Base-by-base conservation (phyloP, 306 rosid species). In the Begonia loranthoides region DNA sequence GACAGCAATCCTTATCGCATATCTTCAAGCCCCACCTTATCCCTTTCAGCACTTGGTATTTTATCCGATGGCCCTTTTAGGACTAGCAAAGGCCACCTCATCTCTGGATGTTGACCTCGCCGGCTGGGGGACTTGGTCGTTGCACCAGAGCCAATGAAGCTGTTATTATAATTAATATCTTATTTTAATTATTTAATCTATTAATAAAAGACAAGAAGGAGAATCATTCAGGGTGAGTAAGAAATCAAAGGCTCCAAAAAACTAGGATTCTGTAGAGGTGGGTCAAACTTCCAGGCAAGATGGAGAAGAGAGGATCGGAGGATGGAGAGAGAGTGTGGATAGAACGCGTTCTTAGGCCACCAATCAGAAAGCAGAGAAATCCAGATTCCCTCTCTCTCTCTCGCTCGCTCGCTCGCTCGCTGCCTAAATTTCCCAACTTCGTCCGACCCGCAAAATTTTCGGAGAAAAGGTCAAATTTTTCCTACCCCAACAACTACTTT, bases 311-410 rank as follows among this genome's bases (percentile, higher is more conserved):
- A 39, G 9, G 15, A 46, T 44, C 17, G 33, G 55, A 60, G 67
- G 65, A 17, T 16, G 13, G 10, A 9, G 45, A 74, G 52, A 16
- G 85, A 75, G 82, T 78, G 87, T 78, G 94, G 96, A 87, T 87
- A 83, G 78, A 87, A 74, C 87, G 84, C 59, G 94, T 33, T 5
- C 28, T 63, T 2, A 55, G 63, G 24, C 68, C 45, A 14, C 96
- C 94, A 87, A 87, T 83, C 73, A 80, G 71, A 73, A 19, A 17
- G n/a, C 74, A 54, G 2, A 77, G 82, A 80, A 73, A 82, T 82
- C 89, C 63, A 46, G 56, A 21, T 48, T 49, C 59, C 66, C 50
- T 43, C 36, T 28, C 36, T 28, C 36, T 28, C 36, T 28, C 36
- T 19, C 22, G 2, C 36, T 7, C 4, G 5, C 6, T 8, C 55